Evolutionary conservation across 2,329 filamentous ascomycete species (phyloP), one percentile per base, ranked within the genome.

Genomic region (Huntiella bhutanensis): DNA sequence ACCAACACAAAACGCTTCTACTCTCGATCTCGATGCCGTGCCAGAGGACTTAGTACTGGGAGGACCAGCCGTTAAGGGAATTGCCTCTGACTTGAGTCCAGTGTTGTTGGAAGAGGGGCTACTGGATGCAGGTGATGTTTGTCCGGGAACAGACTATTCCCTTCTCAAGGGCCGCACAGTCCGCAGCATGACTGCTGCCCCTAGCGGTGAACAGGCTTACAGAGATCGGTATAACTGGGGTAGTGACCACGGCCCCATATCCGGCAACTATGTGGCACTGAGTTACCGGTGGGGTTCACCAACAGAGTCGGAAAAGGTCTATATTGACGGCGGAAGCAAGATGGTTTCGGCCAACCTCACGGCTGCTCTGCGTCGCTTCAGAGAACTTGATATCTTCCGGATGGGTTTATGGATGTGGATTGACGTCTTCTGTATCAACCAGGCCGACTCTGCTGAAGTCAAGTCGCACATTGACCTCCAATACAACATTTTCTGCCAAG

Each of bases 321-420:
- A 41, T 4, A 38, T 49, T 33, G 48, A 49, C 11, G 43, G 44
- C 17, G 28, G 12, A 6, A 22, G 32, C 5, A 32, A 33, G 40
- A 43, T 32, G 5, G 39, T 49, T 6, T 40, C 41, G 10, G 40
- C 48, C 10, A 47, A 38, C 17, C 33, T 49, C 13, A 45, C 45
- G 4, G 40, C 40, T 5, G 47, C 48, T 5, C 19, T 50, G 32
- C 41, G 45, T n/a, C 45, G 42, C 28, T 48, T 50, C 45, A 41
- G 48, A n/a, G 48, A 49, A 38, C 35, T 49, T 5, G 28, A 39
- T 5, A 38, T 49, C 6, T 49, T 49, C 34, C 38, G 52, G 5
- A 19, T 51, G 3, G 43, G 51, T 12, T 48, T 56, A 49, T 50
- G 51, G 35, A 46, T 55, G n/a, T 57, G 48, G 53, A 38, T 53